These are phyloP conservation scores for Tulasnella sp. DNA, from an alignment of 768 basidiomycete species.

Conservation along the genomic window DNA sequence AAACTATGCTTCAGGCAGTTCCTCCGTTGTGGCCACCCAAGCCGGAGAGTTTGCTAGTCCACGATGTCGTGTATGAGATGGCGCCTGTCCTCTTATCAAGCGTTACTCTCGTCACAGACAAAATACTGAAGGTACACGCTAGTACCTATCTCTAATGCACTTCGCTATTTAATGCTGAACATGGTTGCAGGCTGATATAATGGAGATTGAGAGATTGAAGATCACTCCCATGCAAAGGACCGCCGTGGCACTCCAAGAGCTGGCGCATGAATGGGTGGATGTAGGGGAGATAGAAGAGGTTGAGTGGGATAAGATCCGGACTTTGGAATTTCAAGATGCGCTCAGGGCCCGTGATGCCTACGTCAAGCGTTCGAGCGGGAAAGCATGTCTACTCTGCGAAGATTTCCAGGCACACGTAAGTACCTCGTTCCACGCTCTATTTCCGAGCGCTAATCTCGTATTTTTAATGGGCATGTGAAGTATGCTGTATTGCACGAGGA, in stretches of 20 bases:
- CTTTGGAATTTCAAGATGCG: conserved; percentile 86
- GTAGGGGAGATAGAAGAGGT: conserved; percentile 49
- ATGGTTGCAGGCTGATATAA: conserved; percentile 50
- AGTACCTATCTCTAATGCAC: conserved; percentile 1
- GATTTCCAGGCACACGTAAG: conserved; percentile 70
- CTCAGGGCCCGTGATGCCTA: conserved; percentile 49
- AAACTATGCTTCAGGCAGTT: conserved; percentile 44
- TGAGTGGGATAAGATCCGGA: conserved; percentile 72
- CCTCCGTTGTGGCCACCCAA: conserved; percentile 72
- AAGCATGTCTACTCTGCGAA: conserved; percentile 47
- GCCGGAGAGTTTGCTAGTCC: conserved; percentile 37
- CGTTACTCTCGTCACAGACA: conserved; percentile 63
- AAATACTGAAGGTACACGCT: conserved; percentile 51
- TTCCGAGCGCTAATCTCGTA: not conserved
- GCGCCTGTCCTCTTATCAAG: conserved; percentile 54
- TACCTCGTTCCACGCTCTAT: conserved; percentile 17
- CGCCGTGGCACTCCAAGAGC: conserved; percentile 37
- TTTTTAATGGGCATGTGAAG: conserved; percentile 33
- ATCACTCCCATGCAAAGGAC: conserved; percentile 54
- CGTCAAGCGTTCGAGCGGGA: conserved; percentile 33
- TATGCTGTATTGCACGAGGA: conserved; percentile 66
- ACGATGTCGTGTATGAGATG: conserved; percentile 57
- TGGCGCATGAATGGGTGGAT: conserved; percentile 50
- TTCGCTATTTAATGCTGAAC: conserved; percentile 5
- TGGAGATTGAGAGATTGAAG: conserved; percentile 52